Conservation (phyloP, 2,329 filamentous ascomycete genomes). For the Aspergillus alliaceus region DNA sequence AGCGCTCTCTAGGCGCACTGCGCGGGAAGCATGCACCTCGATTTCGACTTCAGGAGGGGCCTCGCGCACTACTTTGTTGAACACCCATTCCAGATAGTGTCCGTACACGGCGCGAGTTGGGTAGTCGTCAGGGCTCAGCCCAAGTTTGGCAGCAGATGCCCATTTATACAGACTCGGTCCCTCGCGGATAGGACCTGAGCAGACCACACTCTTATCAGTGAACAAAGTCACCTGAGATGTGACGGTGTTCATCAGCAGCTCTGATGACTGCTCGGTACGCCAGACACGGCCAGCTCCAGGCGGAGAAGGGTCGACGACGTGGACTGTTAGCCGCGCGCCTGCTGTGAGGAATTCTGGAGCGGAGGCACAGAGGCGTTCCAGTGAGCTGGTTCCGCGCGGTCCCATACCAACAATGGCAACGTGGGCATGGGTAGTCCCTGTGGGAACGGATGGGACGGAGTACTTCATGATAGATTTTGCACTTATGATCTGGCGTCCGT, state of each 20-base stretch:
- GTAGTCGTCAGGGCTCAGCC: not conserved
- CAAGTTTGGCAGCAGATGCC: not conserved
- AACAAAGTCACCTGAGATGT: not conserved
- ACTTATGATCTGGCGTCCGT: not conserved
- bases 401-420: not conserved
- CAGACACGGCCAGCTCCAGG: not conserved
- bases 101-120: not conserved
- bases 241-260: slow-evolving; percentile 4
- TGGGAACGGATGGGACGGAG: not conserved
- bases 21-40: not conserved
- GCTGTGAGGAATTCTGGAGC: not conserved
- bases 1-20: not conserved
- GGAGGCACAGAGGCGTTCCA: not conserved
- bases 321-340: not conserved
- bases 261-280: not conserved
- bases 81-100: not conserved
- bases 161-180: not conserved
- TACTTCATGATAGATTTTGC: not conserved
- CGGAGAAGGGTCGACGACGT: not conserved
- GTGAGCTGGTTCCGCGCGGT: not conserved
- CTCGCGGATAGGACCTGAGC: not conserved
- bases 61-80: not conserved
- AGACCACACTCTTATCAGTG: not conserved
- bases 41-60: not conserved
- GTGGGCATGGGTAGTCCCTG: not conserved